Conservation (phyloP, 352 stramenopile species). For the Globisporangium barbulae region DNA sequence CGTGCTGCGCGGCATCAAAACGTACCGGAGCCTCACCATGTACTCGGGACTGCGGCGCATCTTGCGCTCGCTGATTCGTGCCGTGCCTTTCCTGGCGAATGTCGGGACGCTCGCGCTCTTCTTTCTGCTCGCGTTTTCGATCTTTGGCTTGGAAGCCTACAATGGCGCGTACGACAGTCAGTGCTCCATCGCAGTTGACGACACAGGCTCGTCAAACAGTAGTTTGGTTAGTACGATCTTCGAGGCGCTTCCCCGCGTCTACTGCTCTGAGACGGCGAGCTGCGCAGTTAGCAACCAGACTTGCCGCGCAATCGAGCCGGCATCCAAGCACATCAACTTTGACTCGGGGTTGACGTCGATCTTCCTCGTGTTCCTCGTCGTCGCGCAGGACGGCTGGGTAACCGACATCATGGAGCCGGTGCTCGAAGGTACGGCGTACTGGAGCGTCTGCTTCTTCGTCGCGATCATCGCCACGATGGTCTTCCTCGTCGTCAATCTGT, state of each 20-base stretch:
- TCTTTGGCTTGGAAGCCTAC: slow-evolving; percentile 75
- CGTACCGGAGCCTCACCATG: slow-evolving; percentile 56
- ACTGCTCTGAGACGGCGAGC: slow-evolving; percentile 41
- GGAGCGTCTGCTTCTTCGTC: slow-evolving; percentile 64
- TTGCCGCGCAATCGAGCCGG: slow-evolving; percentile 29
- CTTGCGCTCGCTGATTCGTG: slow-evolving; percentile 54
- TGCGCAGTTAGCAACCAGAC: slow-evolving; percentile 35
- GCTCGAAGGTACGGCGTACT: slow-evolving; percentile 52
- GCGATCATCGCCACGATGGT: slow-evolving; percentile 73
- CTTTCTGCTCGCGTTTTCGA: slow-evolving; percentile 71
- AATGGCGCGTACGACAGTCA: slow-evolving; percentile 46
- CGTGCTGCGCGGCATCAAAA: slow-evolving; percentile 66
- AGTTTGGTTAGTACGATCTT: slow-evolving; percentile 10
- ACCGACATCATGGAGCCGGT: slow-evolving; percentile 77
- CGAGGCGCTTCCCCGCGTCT: slow-evolving; percentile 44
- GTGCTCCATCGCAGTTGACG: slow-evolving; percentile 26
- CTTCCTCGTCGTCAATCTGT: slow-evolving; percentile 80
- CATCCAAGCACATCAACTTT: slow-evolving; percentile 64
- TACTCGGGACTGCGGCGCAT: slow-evolving; percentile 66
- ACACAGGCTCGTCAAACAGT: background rate
- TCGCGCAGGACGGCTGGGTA: slow-evolving; percentile 77
- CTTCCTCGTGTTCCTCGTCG: slow-evolving; percentile 78
- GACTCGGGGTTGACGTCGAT: slow-evolving; percentile 63
- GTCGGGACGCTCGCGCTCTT: slow-evolving; percentile 71
- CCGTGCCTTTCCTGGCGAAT: slow-evolving; percentile 74